A percentile compares a stretch with the other conserved stretches of the same genome.
phyloP scores from a whole-genome alignment of 768 basidiomycete species.

The Tricholoma matsutake region DNA sequence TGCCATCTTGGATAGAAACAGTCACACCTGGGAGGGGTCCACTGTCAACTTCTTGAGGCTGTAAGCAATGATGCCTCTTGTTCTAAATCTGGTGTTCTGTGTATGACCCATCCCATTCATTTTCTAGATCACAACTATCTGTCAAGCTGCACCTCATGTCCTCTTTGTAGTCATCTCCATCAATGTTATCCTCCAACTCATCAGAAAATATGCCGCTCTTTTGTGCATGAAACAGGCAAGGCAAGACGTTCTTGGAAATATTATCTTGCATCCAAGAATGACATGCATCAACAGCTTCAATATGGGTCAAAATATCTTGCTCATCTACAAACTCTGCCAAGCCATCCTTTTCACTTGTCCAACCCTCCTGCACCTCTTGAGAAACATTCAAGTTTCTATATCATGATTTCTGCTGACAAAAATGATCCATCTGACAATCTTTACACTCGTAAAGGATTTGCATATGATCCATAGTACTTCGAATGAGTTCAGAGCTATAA shows the following conservation, averaged over 20 bases:
- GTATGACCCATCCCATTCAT: neutral
- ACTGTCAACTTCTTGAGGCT: neutral
- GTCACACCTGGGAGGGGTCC: constrained; percentile 14
- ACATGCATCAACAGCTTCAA: constrained; percentile 21
- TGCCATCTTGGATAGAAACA: constrained; percentile 23
- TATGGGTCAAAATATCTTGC: constrained; percentile 36
- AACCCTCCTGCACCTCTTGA: neutral
- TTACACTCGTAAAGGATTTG: neutral
- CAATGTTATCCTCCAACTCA: neutral
- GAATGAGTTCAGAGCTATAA: neutral
- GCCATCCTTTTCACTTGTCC: constrained; percentile 27
- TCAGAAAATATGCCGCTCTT: neutral
- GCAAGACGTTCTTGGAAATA: neutral
- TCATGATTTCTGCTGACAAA: constrained; percentile 33
- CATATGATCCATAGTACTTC: neutral
- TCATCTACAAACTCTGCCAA: constrained; percentile 30
- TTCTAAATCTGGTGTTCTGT: neutral
- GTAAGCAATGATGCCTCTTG: neutral
- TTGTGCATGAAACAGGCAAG: neutral
- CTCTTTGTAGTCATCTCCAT: neutral
- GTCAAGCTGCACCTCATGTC: neutral
- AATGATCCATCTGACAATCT: neutral
- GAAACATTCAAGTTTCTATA: constrained; percentile 6
- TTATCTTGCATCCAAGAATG: constrained; percentile 36
- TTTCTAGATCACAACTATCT: neutral